These are phyloP conservation scores for Vitis rotundifolia DNA, from an alignment of 164 flowering plant species.

Conservation along the genomic window DNA sequence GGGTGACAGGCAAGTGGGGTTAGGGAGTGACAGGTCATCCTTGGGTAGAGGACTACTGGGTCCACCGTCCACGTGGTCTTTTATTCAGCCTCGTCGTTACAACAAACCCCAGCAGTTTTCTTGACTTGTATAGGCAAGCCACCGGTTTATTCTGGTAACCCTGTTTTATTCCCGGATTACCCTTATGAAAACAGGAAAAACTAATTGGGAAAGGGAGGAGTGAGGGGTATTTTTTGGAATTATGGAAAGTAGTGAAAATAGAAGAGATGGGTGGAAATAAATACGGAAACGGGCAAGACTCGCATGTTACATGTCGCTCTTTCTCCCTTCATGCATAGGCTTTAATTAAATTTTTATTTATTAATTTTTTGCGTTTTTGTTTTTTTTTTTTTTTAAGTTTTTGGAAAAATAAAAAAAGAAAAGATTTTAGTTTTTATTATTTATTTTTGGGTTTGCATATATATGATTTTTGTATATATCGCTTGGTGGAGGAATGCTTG, in stretches of 20 bases:
- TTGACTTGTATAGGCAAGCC: conserved; percentile 22
- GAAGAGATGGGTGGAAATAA: conserved; percentile 14
- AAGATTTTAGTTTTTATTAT: not conserved
- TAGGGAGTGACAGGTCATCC: no score
- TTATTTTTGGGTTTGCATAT: not conserved
- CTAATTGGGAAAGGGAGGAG: not conserved
- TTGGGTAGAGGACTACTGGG: no score
- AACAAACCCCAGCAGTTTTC: conserved; percentile 30
- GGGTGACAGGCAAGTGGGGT: no score
- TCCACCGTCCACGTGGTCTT: not conserved
- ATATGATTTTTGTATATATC: conserved; percentile 25
- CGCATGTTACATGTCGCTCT: conserved; percentile 40
- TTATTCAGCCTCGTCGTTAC: conserved; percentile 24
- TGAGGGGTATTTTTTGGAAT: conserved; percentile 12
- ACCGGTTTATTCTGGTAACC: conserved; percentile 20
- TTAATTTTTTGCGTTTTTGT: conserved; percentile 10
- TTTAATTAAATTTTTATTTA: conserved; percentile 11
- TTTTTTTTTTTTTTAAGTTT: not conserved
- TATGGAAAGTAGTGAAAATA: not conserved
- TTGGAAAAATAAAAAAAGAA: not conserved
- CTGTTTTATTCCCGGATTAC: not conserved
- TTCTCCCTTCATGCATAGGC: conserved; percentile 24
- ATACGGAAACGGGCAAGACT: conserved; percentile 36
- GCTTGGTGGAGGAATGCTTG: conserved; percentile 67
- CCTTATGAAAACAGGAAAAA: conserved; percentile 5